These are phyloP conservation scores for Physcomitrellopsis africana DNA, from an alignment of 225 moss, liverwort and hornwort species.

Conservation along the genomic window DNA sequence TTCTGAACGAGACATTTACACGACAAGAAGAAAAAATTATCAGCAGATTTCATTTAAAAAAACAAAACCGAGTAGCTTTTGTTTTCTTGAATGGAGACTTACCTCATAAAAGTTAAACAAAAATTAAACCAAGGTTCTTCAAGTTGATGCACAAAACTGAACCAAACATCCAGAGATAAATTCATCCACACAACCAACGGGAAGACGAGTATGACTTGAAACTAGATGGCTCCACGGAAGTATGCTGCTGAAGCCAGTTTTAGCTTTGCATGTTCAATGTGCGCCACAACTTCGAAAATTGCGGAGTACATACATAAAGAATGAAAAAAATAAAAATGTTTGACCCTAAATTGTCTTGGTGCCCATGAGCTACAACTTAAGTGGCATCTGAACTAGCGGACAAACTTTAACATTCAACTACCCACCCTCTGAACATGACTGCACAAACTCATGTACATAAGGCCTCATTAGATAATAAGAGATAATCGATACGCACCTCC, in stretches of 20 bases:
- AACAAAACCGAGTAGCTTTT: too few relatives aligned
- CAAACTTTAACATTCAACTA: constrained; percentile 35
- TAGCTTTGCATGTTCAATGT: constrained; percentile 41
- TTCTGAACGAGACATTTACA: too few relatives aligned
- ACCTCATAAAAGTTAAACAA: too few relatives aligned
- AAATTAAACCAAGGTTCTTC: too few relatives aligned
- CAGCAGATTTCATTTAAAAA: too few relatives aligned
- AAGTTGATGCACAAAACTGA: too few relatives aligned
- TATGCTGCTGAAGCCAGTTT: constrained; percentile 21
- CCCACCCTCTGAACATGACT: constrained; percentile 42
- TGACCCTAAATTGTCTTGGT: constrained; percentile 16
- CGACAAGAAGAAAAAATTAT: too few relatives aligned
- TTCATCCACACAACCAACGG: too few relatives aligned
- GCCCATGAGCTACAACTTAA: constrained; percentile 19
- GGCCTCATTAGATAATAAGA: constrained; percentile 43
- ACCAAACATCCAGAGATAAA: too few relatives aligned
- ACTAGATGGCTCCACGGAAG: too few relatives aligned
- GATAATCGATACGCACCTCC: constrained; percentile 37
- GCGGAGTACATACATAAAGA: constrained; percentile 34
- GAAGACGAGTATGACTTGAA: too few relatives aligned
- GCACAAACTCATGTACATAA: constrained; percentile 41
- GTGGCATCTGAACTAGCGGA: constrained; percentile 33
- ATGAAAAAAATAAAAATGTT: constrained; percentile 32
- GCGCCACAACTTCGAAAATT: constrained; percentile 38
- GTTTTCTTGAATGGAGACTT: too few relatives aligned